Base-by-base conservation (phyloP, 768 basidiomycete genomes). In the Dentipellis sp. region DNA sequence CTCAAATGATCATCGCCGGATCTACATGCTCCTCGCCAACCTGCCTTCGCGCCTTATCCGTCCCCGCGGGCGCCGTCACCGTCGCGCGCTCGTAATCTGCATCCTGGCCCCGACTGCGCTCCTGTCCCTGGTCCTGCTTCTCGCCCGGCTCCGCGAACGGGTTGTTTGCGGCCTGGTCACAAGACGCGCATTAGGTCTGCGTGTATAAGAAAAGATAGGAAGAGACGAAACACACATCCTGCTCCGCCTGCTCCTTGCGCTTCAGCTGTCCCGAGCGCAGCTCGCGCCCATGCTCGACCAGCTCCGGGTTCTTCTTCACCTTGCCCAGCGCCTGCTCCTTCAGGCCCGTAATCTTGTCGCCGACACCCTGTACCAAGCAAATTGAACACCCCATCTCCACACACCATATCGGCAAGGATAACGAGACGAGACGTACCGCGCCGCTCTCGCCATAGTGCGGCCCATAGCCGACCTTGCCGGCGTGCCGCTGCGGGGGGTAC, bases 401-500 rank as follows among this genome's bases (percentile, higher is more conserved):
- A 21, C 14, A 23, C 42, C 16, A 2, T 16, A 6, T 37, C 39
- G 36, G 22, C 9, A 23, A 14, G 12, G 36, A 42, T 17, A 45
- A 21, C n/a, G 29, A 47, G 10, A 8, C 7, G 22, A 10, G 5
- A 65, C 68, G 49, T 48, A 75, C 74, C 23, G 64, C 63, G 47
- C 64, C 67, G 12, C 62, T 50, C 2, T 6, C 16, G 11, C 59
- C 64, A 48, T 69, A 72, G 11, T 73, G 67, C 8, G 70, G 72
- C 11, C 75, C 74, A 12, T 69, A 57, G n/a, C 77, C 75, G 5
- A 71, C 66, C 0, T 71, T 67, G 10, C 77, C 77, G 0, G 75
- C 73, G 53, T 78, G 77, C 47, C 59, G 60, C 59, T 78, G 75
- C 19, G 66, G 66, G 1, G 76, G 73, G 53, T 71, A 67, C 16